A percentile compares a stretch with the other conserved stretches of the same genome.
These are phyloP conservation scores for Plenodomus tracheiphilus DNA, from an alignment of 2,329 filamentous ascomycete species.

Conservation along the genomic window DNA sequence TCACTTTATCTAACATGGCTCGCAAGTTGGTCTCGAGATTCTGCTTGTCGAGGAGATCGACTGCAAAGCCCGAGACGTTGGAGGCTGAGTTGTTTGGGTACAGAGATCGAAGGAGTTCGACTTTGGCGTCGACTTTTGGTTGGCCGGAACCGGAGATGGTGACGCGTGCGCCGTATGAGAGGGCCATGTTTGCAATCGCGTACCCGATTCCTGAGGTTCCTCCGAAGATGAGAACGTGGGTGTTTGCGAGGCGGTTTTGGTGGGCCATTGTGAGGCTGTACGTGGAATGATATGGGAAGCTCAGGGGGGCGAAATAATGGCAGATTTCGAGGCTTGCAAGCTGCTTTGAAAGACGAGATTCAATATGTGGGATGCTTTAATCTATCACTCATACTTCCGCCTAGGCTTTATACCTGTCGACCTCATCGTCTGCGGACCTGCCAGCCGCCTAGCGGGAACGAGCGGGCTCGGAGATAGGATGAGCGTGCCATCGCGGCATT, in stretches of 20 bases:
- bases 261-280: conserved; percentile 30
- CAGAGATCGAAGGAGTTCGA: conserved; percentile 50
- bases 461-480: too few relatives aligned
- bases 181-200: conserved; percentile 60
- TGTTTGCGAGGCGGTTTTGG: conserved; percentile 53
- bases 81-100: conserved; percentile 37
- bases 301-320: neutral
- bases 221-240: conserved; percentile 63
- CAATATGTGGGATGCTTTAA: too few relatives aligned
- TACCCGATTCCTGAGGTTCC: conserved; percentile 68
- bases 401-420: too few relatives aligned
- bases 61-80: conserved; percentile 27
- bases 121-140: conserved; percentile 54
- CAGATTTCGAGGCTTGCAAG: neutral
- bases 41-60: conserved; percentile 30
- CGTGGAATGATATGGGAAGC: neutral
- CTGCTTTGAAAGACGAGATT: neutral
- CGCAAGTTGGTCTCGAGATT: conserved; percentile 35
- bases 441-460: too few relatives aligned
- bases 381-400: too few relatives aligned
- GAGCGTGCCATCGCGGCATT: too few relatives aligned
- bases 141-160: conserved; percentile 63
- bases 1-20: conserved; percentile 31
- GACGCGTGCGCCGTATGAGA: conserved; percentile 60
- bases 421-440: too few relatives aligned